phyloP scores from a whole-genome alignment of 1,139 yeast genomes.

The Casaregolazyma lundiana region DNA sequence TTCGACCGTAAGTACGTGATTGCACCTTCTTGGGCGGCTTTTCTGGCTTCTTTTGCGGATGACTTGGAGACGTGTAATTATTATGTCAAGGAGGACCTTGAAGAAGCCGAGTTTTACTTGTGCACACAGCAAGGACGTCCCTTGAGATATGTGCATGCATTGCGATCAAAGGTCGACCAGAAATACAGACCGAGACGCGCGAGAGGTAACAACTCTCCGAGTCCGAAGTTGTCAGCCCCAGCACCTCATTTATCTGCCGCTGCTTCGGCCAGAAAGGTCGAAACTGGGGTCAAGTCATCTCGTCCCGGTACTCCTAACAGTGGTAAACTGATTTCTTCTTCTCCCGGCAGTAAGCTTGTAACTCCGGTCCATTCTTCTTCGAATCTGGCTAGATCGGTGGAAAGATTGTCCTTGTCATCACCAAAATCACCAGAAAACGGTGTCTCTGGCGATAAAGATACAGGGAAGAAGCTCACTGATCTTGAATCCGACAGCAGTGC shows the following conservation, averaged over 20 bases:
- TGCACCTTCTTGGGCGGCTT: constrained; percentile 83
- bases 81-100: constrained; percentile 62
- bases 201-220: neutral
- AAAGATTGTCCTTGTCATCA: neutral
- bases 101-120: constrained; percentile 57
- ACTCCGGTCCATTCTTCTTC: constrained; percentile 8
- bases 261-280: constrained; percentile 6
- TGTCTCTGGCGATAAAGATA: neutral
- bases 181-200: constrained; percentile 17
- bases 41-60: constrained; percentile 71
- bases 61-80: constrained; percentile 78
- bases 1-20: constrained; percentile 76
- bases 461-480: constrained; percentile 3
- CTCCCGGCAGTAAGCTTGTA: constrained; percentile 7
- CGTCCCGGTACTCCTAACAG: constrained; percentile 13
- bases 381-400: constrained; percentile 3
- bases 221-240: neutral
- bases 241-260: constrained; percentile 5
- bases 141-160: constrained; percentile 58
- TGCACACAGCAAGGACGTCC: constrained; percentile 47
- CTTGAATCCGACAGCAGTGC: too few relatives aligned
- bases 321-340: constrained; percentile 2
- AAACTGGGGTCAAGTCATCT: constrained; percentile 3
- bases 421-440: too few relatives aligned
- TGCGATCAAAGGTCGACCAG: constrained; percentile 43